Evolutionary conservation across 2,329 filamentous ascomycete species (phyloP).

Genomic region (Metarhizium album): DNA sequence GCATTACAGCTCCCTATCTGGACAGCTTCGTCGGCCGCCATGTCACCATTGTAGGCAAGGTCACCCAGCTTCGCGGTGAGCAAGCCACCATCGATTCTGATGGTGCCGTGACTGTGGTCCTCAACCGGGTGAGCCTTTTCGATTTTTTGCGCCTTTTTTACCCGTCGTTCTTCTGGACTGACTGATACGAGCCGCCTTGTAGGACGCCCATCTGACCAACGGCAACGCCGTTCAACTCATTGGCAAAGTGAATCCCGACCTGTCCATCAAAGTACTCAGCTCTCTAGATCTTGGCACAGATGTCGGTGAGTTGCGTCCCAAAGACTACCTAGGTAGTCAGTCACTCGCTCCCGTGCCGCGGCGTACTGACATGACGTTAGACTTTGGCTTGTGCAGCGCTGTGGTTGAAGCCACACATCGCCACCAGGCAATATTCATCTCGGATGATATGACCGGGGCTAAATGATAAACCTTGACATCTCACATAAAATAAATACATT

Average conservation of each 20-base stretch:
- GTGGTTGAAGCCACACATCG: slow-evolving; percentile 82
- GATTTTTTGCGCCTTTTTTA: not conserved
- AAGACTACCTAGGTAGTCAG: too few relatives aligned
- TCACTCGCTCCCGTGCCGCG: too few relatives aligned
- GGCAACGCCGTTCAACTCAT: slow-evolving; percentile 67
- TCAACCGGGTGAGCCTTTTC: slow-evolving; percentile 56
- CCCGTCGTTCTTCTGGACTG: not conserved
- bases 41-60: slow-evolving; percentile 78
- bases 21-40: slow-evolving; percentile 62
- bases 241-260: slow-evolving; percentile 66
- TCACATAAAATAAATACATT: too few relatives aligned
- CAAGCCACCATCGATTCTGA: slow-evolving; percentile 70
- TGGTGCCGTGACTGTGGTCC: slow-evolving; percentile 60
- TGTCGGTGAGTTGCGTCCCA: slow-evolving; percentile 48
- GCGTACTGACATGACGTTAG: slow-evolving; percentile 30
- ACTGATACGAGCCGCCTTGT: not conserved
- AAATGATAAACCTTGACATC: not conserved
- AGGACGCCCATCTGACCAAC: slow-evolving; percentile 62
- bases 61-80: slow-evolving; percentile 71
- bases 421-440: slow-evolving; percentile 67
- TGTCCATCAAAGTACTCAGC: slow-evolving; percentile 59
- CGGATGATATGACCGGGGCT: slow-evolving; percentile 27
- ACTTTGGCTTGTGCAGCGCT: slow-evolving; percentile 63
- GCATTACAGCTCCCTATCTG: slow-evolving; percentile 72
- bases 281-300: slow-evolving; percentile 57